Conservation (phyloP, 2,329 filamentous ascomycete species). For the Botrytis galanthina region DNA sequence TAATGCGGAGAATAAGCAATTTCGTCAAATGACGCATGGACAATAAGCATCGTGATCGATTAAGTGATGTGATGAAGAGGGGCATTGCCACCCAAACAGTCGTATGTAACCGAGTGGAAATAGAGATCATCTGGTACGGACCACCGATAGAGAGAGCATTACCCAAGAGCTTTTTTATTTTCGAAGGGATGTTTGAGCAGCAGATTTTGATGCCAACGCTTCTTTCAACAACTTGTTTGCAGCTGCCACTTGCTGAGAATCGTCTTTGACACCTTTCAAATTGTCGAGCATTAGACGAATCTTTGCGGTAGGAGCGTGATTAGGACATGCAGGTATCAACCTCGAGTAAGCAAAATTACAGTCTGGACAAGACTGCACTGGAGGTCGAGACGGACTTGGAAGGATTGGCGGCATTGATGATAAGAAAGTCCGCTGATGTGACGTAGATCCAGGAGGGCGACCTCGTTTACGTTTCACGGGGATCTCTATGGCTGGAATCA, state of each 20-base stretch:
- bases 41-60: not conserved
- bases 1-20: no score
- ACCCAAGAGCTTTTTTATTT: not conserved
- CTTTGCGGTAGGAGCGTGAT: not conserved
- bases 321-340: not conserved
- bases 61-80: not conserved
- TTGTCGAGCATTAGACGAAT: slow-evolving; percentile 14
- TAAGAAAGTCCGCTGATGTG: not conserved
- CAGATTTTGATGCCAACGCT: slow-evolving; percentile 1
- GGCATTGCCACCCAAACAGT: not conserved
- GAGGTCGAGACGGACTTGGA: not conserved
- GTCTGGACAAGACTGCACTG: not conserved
- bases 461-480: slow-evolving; percentile 7
- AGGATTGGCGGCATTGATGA: not conserved
- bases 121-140: not conserved
- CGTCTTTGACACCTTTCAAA: slow-evolving; percentile 1
- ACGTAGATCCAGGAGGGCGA: not conserved
- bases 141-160: not conserved
- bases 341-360: not conserved
- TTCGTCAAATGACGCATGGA: not conserved
- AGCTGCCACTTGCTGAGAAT: not conserved
- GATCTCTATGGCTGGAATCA: not conserved
- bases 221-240: not conserved
- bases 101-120: not conserved
- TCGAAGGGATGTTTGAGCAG: not conserved